Base-by-base conservation (phyloP, 2,329 filamentous ascomycete genomes). In the Exophiala calicioides region DNA sequence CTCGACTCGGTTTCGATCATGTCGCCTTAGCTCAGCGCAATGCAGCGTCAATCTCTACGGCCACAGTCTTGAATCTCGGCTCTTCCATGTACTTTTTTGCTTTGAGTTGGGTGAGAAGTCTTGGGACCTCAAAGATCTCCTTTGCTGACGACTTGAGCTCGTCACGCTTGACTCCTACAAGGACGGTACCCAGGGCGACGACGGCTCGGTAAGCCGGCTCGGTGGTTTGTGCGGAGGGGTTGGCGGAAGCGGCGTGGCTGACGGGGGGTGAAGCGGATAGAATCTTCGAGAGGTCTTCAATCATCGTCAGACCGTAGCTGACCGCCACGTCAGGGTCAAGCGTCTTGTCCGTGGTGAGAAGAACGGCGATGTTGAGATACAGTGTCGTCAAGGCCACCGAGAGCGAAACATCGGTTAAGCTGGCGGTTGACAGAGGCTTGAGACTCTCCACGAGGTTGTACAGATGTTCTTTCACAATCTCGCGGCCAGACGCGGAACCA, bases 131-230 rank as follows among this genome's bases (percentile, higher is more conserved):
- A 65, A 78, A 74, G 31, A 84, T 69, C 54, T 82, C 77, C 64
- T 75, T 75, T 43, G 78, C 77, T 27, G 78, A 76, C 58, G 72
- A 71, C 56, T 73, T 78, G 48, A 84, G 77, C 44, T 83, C 77
- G 5, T 72, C 70, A n/a, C 82, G 75, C 18, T 49, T 44, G 10
- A 86, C 70, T 4, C 73, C 75, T 18, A 63, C 62, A 15, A 89
- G 65, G 49, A 94, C 64, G 1, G 90, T 98, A 0, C 93, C 94
- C 0, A 91, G 69, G 0, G 88, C 88, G 5, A 95, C 87, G 4
- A 97, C 75, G 0, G 82, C 81, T 16, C 93, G 82, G 64, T 90
- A 97, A 3, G 93, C 70, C 0, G 88, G 87, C 64, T 97, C 93
- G 0, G 84, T 80, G 59, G 97, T 90, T 2, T 75, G 81, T 54